Evolutionary conservation across 2,329 filamentous ascomycete species (phyloP), one percentile per base, ranked within the genome.

Genomic region (Penicillium capsulatum): DNA sequence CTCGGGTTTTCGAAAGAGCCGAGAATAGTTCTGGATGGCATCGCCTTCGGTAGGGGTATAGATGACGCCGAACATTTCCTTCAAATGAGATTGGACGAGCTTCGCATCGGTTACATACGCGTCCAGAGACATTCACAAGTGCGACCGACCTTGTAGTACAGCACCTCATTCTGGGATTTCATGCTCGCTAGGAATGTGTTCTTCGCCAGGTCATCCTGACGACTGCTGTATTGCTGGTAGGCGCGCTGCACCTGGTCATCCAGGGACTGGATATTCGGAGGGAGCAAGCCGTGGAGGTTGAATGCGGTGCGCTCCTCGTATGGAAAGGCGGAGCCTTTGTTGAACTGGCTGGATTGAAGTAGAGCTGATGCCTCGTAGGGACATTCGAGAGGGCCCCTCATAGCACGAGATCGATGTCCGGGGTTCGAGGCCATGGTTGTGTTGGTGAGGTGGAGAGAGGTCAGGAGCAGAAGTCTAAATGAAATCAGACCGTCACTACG

Each of bases 41-140:
- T 94, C 86, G 7, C 86, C 87, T 65, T 94, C 88, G 0, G 89
- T 94, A 0, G 89, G 89, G 0, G 89, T 94, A 58, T 94, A 95
- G 17, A 94, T 86, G n/a, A 94, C 71, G 28, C 83, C 80, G 57
- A 94, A 90, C 85, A 94, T 92, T 58, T 94, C 87, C 48, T 85
- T 81, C 14, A 94, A 67, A 54, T 94, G 83, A 3, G 85, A 79
- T 59, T 86, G 76, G 6, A 92, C 73, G 7, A 94, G 73, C 77
- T 87, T 6, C 22, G 7, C 5, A 16, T 34, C 14, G 30, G 19
- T 40, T 13, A 42, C 27, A 7, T 17, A 15, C 10, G 10, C 1
- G 11, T 16, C 1, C 15, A 1, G 1, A n/a, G 17, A 7, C 0
- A 3, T 17, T 27, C 7, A 5, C 11, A 7, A 26, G n/a, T 4